These are phyloP conservation scores for Hyaloscypha finlandica DNA, from an alignment of 495 filamentous ascomycete species.

Conservation along the genomic window DNA sequence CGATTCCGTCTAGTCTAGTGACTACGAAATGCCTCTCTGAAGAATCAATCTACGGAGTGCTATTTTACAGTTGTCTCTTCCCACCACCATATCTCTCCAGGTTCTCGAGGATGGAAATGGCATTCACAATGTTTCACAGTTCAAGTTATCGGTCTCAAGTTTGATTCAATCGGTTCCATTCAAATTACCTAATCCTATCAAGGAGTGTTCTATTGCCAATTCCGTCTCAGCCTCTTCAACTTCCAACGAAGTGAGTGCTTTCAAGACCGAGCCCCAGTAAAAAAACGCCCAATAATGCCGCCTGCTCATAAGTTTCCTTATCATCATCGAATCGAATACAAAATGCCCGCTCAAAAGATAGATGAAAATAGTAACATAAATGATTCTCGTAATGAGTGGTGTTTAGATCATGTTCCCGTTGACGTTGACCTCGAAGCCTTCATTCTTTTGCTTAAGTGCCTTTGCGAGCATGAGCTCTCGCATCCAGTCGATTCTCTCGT, in stretches of 20 bases:
- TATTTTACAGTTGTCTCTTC: too few species aligned
- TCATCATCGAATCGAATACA: conserved; percentile 11
- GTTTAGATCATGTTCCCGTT: conserved; percentile 77
- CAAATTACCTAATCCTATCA: conserved; percentile 17
- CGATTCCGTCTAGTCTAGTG: not conserved
- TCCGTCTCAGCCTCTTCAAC: conserved; percentile 7
- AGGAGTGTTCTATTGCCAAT: conserved; percentile 22
- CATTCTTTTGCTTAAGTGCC: conserved; percentile 77
- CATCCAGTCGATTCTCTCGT: conserved; percentile 98
- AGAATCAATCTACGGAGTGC: not conserved
- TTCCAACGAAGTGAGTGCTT: conserved; percentile 12
- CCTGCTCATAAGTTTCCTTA: conserved; percentile 13
- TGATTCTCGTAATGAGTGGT: not conserved
- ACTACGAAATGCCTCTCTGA: not conserved
- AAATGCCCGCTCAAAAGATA: conserved; percentile 19
- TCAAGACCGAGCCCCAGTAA: not conserved
- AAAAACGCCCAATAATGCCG: conserved; percentile 27
- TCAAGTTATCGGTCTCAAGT: not conserved
- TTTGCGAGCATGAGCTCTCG: conserved; percentile 95
- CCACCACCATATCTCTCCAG: too few species aligned
- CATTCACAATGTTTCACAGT: not conserved
- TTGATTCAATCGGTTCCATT: conserved; percentile 5
- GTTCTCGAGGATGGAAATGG: not conserved
- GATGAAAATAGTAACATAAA: conserved; percentile 10
- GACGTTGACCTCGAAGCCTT: conserved; percentile 76